phyloP scores from a whole-genome alignment of 1,284 basidiomycete species.

The Tilletiopsis washingtonensis region DNA sequence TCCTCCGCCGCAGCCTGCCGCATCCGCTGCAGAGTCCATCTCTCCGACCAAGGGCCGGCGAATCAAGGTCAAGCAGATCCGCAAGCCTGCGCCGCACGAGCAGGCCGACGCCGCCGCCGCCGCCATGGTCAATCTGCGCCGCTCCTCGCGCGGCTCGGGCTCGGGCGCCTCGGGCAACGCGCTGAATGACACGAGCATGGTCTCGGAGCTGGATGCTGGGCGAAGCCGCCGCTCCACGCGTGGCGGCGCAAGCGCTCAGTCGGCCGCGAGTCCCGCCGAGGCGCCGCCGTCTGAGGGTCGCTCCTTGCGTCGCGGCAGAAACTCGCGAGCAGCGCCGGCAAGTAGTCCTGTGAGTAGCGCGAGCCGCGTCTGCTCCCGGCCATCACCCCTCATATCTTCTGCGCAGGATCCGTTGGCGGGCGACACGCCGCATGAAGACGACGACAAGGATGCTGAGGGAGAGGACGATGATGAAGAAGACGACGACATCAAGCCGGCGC shows the following conservation, averaged over 20 bases:
- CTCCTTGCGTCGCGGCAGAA: not conserved
- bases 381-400: too few species aligned
- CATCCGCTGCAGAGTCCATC: not conserved
- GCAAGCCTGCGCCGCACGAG: too few species aligned
- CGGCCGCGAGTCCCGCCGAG: not conserved
- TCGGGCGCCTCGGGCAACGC: too few species aligned
- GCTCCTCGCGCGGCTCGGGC: too few species aligned
- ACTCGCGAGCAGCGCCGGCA: not conserved
- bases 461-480: conserved; percentile 5
- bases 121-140: too few species aligned
- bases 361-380: not conserved
- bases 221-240: too few species aligned
- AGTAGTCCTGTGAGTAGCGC: not conserved
- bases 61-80: not conserved
- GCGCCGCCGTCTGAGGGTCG: not conserved
- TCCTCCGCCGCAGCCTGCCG: not conserved
- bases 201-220: too few species aligned
- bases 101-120: too few species aligned
- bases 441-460: not conserved
- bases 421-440: not conserved
- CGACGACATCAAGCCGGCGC: not conserved
- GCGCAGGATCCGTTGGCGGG: too few species aligned
- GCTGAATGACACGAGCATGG: too few species aligned
- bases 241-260: too few species aligned
- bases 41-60: not conserved